phyloP scores from a whole-genome alignment of 495 filamentous ascomycete genomes.

The Mytilinidion resinicola region DNA sequence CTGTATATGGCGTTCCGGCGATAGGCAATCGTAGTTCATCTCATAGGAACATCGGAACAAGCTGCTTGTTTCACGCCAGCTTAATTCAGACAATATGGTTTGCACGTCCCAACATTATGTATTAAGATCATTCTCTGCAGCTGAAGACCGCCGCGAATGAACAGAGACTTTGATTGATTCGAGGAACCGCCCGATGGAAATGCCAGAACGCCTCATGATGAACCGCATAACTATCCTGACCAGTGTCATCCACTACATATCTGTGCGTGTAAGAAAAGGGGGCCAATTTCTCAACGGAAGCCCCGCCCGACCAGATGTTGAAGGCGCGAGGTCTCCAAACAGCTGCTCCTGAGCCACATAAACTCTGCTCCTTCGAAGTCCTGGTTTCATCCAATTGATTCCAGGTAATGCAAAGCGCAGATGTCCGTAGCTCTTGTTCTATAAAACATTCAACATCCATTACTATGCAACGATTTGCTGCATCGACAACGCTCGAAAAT shows the following conservation, averaged over 20 bases:
- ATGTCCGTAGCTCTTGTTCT: too few species aligned
- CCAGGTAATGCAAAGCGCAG: too few species aligned
- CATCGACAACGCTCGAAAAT: too few species aligned
- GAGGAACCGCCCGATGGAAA: not conserved
- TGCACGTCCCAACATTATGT: not conserved
- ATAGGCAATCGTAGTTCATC: too few species aligned
- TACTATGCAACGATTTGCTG: too few species aligned
- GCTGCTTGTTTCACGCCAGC: too few species aligned
- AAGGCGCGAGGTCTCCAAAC: not conserved
- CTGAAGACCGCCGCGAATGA: not conserved
- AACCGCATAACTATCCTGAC: not conserved
- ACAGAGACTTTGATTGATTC: not conserved
- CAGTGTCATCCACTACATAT: not conserved
- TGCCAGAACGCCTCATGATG: conserved; percentile 3
- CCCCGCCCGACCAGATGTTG: not conserved
- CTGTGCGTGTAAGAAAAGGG: not conserved
- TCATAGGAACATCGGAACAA: too few species aligned
- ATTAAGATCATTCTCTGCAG: not conserved
- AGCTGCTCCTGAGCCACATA: conserved; percentile 1
- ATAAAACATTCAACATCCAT: too few species aligned
- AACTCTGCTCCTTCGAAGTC: not conserved
- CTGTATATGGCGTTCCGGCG: too few species aligned
- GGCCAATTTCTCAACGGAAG: not conserved
- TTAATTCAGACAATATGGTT: too few species aligned
- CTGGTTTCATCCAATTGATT: not conserved